phyloP scores from a whole-genome alignment of 768 basidiomycete genomes.

The Coprinellus aureogranulatus region DNA sequence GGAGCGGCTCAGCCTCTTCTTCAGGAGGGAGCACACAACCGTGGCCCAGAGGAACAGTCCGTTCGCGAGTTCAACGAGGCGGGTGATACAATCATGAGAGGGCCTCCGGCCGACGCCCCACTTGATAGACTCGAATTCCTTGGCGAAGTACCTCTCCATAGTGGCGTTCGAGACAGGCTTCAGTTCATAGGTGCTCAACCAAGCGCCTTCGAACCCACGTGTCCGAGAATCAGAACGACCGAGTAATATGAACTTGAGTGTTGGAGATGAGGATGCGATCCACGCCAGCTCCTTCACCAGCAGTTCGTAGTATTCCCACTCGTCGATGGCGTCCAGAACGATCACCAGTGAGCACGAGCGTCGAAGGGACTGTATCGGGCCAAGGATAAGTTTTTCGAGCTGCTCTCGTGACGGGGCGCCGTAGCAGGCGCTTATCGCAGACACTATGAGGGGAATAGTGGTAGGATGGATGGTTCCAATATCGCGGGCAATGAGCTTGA shows the following conservation, averaged over 20 bases:
- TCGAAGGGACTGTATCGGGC: not conserved
- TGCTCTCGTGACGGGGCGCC: not conserved
- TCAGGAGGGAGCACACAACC: not conserved
- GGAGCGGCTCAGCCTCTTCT: not conserved
- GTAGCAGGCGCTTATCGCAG: not conserved
- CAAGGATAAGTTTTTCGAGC: not conserved
- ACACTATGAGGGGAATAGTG: not conserved
- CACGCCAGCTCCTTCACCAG: slow-evolving; percentile 3
- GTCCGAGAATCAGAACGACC: not conserved
- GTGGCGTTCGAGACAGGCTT: not conserved
- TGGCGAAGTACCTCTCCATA: not conserved
- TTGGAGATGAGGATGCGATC: not conserved
- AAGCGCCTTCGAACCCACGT: not conserved
- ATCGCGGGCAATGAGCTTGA: slow-evolving; percentile 10
- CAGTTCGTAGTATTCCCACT: not conserved
- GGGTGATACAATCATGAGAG: not conserved
- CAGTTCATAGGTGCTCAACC: not conserved
- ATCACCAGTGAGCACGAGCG: slow-evolving; percentile 4
- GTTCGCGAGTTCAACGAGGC: not conserved
- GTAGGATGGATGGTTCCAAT: slow-evolving; percentile 2
- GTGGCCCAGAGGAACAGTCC: not conserved
- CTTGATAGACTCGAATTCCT: not conserved
- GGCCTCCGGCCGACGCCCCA: not conserved
- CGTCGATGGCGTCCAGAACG: slow-evolving; percentile 10
- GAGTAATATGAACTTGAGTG: slow-evolving; percentile 7